These are phyloP conservation scores for Phaeophleospora eucalypticola DNA, from an alignment of 2,329 filamentous ascomycete species.

Conservation along the genomic window DNA sequence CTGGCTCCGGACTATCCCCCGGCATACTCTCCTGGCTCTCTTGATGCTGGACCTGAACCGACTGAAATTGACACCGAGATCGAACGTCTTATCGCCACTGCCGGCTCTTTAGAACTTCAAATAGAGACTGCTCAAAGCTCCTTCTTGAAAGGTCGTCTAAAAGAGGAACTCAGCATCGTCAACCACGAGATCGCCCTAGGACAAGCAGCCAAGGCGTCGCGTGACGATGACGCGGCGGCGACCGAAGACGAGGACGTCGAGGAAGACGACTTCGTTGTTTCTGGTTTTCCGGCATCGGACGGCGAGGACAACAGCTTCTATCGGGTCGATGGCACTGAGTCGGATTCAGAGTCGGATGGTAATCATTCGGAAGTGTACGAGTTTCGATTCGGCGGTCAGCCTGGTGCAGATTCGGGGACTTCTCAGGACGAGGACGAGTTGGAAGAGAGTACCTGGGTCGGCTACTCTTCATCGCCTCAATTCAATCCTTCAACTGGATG, in stretches of 20 bases:
- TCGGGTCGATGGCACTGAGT: slow-evolving; percentile 28
- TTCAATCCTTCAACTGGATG: slow-evolving; percentile 31
- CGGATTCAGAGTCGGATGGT: slow-evolving; percentile 24
- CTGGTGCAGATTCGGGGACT: slow-evolving; percentile 17
- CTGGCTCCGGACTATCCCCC: slow-evolving; percentile 19
- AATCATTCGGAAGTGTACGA: slow-evolving; percentile 27
- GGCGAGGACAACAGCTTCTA: slow-evolving; percentile 32
- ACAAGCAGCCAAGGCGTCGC: slow-evolving; percentile 26
- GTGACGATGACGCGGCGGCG: slow-evolving; percentile 25
- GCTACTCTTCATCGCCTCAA: slow-evolving; percentile 16
- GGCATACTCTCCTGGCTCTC: slow-evolving; percentile 1
- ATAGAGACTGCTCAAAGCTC: slow-evolving; percentile 31
- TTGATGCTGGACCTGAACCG: slow-evolving; percentile 6
- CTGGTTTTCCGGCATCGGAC: slow-evolving; percentile 28
- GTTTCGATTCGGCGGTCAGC: slow-evolving; percentile 23
- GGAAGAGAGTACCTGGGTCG: slow-evolving; percentile 16
- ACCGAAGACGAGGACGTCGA: slow-evolving; percentile 23
- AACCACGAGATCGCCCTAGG: slow-evolving; percentile 33
- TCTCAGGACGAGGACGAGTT: slow-evolving; percentile 20
- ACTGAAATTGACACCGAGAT: slow-evolving; percentile 14
- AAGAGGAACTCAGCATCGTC: slow-evolving; percentile 30
- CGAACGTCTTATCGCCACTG: slow-evolving; percentile 27
- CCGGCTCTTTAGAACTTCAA: slow-evolving; percentile 33
- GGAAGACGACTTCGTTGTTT: slow-evolving; percentile 28
- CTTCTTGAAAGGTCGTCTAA: slow-evolving; percentile 28